phyloP scores from a whole-genome alignment of 352 stramenopile species.

The Globisporangium nodosum region DNA sequence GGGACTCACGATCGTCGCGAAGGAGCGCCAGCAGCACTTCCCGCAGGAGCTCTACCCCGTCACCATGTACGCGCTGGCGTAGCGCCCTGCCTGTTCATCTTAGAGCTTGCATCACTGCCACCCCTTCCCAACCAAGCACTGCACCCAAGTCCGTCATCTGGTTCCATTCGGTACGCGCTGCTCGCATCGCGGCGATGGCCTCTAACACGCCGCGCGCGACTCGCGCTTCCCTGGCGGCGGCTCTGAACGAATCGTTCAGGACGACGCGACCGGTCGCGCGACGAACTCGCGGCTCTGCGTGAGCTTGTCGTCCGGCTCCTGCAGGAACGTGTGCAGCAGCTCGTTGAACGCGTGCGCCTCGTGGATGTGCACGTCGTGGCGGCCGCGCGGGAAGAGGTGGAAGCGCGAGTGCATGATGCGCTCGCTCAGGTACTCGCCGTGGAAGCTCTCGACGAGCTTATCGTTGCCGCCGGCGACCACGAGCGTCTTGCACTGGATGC shows the following conservation, averaged over 20 bases:
- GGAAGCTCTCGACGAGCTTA: conserved; percentile 56
- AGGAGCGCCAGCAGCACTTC: conserved; percentile 89
- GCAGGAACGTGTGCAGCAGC: conserved; percentile 55
- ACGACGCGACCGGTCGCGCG: conserved; percentile 24
- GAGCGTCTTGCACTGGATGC: conserved; percentile 82
- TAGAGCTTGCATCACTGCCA: neutral
- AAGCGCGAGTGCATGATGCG: conserved; percentile 80
- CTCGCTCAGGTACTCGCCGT: conserved; percentile 82
- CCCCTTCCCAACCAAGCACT: conserved; percentile 5
- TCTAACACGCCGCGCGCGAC: too few species aligned
- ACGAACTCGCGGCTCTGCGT: conserved; percentile 81
- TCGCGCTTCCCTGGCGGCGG: too few species aligned
- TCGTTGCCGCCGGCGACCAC: conserved; percentile 60
- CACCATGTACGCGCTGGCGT: conserved; percentile 90
- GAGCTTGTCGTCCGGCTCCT: conserved; percentile 75
- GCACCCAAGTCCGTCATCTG: conserved; percentile 20
- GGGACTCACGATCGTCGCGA: conserved; percentile 79
- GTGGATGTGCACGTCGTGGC: conserved; percentile 53
- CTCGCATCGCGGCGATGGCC: neutral
- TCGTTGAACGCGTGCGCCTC: conserved; percentile 49
- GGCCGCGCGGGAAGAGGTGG: conserved; percentile 43
- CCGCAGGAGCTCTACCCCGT: conserved; percentile 94
- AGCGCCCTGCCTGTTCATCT: neutral
- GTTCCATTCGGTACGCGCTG: neutral
- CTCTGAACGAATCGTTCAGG: neutral